Evolutionary conservation across 78 protist species (phyloP).

Genomic region (Protostelium mycophagum): DNA sequence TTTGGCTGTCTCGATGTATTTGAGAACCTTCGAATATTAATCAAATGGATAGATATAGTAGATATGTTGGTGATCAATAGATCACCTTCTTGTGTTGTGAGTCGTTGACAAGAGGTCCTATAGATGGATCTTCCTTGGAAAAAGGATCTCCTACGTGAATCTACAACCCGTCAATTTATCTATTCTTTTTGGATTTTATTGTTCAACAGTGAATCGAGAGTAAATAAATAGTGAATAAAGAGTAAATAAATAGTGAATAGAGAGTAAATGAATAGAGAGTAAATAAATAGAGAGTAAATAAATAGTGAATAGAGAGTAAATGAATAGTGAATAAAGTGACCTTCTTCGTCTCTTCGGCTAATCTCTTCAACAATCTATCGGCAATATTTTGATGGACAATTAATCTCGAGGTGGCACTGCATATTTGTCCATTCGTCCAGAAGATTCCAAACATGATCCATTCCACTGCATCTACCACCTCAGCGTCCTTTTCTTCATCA

Average conservation of each 20-base stretch:
- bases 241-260: too few species aligned
- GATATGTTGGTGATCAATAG: neutral
- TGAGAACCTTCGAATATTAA: slow-evolving; percentile 36
- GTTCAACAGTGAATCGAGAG: too few species aligned
- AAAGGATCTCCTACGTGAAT: slow-evolving; percentile 64
- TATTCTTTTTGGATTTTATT: too few species aligned
- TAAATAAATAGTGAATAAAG: too few species aligned
- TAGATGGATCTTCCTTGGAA: neutral
- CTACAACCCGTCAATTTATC: neutral
- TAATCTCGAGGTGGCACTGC: slow-evolving; percentile 71
- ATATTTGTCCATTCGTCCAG: slow-evolving; percentile 54
- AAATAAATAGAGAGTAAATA: too few species aligned
- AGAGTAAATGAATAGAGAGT: too few species aligned
- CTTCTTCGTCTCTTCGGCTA: slow-evolving; percentile 12
- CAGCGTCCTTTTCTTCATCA: slow-evolving; percentile 36
- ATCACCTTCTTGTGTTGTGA: neutral
- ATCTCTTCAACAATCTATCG: slow-evolving; percentile 52
- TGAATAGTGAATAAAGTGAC: neutral
- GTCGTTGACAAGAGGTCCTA: slow-evolving; percentile 55
- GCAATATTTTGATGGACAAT: slow-evolving; percentile 70
- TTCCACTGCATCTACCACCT: slow-evolving; percentile 35
- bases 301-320: too few species aligned
- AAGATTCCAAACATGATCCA: slow-evolving; percentile 8
- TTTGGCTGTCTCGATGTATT: slow-evolving; percentile 47
- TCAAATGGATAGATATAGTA: neutral